phyloP scores from a whole-genome alignment of 352 stramenopile species.

The Phytophthora sojae region DNA sequence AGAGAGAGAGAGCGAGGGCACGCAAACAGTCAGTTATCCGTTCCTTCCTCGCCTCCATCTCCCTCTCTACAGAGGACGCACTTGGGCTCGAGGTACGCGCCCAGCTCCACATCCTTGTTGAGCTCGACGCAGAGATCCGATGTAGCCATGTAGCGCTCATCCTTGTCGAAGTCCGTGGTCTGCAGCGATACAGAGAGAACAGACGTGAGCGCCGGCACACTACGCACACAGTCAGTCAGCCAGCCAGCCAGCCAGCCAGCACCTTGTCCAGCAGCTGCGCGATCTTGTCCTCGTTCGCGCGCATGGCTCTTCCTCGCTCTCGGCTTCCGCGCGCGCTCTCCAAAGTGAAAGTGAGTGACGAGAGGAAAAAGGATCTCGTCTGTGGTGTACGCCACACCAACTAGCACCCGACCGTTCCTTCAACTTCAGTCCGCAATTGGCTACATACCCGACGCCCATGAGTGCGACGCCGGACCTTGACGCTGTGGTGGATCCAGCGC shows the following conservation, averaged over 20 bases:
- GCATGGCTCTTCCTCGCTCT: slow-evolving; percentile 50
- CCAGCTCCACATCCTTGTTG: slow-evolving; percentile 93
- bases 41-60: neutral
- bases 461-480: slow-evolving; percentile 9
- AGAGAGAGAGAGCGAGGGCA: neutral
- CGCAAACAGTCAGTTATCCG: neutral
- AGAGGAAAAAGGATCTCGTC: slow-evolving; percentile 19
- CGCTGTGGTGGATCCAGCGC: neutral
- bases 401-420: slow-evolving; percentile 28
- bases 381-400: slow-evolving; percentile 23
- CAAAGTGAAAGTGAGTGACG: slow-evolving; percentile 25
- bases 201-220: slow-evolving; percentile 6
- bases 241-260: neutral
- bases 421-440: slow-evolving; percentile 26
- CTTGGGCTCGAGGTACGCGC: slow-evolving; percentile 84
- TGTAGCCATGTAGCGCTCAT: slow-evolving; percentile 99
- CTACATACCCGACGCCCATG: slow-evolving; percentile 12
- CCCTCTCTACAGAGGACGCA: slow-evolving; percentile 36
- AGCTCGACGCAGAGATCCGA: slow-evolving; percentile 98
- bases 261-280: slow-evolving; percentile 86
- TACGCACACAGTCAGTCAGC: neutral
- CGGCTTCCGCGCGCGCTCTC: neutral
- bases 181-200: slow-evolving; percentile 22
- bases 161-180: slow-evolving; percentile 94
- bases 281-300: slow-evolving; percentile 80